Evolutionary conservation across 352 stramenopile genomes (phyloP).

Genomic region (Phytopythium mirpurense): DNA sequence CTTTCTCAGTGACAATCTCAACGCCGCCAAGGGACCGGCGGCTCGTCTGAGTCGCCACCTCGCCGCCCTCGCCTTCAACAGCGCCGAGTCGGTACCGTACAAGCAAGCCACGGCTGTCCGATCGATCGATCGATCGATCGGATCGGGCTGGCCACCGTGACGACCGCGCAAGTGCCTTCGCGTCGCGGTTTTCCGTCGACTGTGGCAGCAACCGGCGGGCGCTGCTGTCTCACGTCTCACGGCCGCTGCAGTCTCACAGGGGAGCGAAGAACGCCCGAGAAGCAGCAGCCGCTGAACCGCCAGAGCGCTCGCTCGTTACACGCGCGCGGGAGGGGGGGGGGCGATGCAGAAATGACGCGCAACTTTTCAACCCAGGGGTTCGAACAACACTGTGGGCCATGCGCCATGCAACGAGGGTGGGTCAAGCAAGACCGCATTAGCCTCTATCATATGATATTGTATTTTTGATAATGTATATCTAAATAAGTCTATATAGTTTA

Average conservation of each 20-base stretch:
- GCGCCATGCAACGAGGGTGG: not conserved
- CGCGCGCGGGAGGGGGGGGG: no score
- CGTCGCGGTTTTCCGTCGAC: not conserved
- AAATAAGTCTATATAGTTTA: no score
- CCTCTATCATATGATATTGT: not conserved
- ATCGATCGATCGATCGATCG: no score
- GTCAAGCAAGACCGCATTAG: not conserved
- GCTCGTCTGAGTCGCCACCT: not conserved
- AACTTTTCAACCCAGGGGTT: no score
- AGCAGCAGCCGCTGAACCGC: not conserved
- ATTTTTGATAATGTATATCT: not conserved
- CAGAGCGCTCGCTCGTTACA: no score
- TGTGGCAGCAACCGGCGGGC: not conserved
- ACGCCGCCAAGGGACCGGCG: not conserved
- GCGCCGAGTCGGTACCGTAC: no score
- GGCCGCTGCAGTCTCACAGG: no score
- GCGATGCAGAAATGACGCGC: constrained; percentile 5
- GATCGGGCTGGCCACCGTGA: no score
- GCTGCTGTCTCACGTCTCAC: not conserved
- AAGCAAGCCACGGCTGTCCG: no score
- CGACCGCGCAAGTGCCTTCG: not conserved
- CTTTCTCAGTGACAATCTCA: no score
- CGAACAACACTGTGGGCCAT: not conserved
- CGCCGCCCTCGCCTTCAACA: not conserved
- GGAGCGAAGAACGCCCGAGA: no score